Conservation (phyloP, 306 rosid genomes). For the Hippophae tibetana region DNA sequence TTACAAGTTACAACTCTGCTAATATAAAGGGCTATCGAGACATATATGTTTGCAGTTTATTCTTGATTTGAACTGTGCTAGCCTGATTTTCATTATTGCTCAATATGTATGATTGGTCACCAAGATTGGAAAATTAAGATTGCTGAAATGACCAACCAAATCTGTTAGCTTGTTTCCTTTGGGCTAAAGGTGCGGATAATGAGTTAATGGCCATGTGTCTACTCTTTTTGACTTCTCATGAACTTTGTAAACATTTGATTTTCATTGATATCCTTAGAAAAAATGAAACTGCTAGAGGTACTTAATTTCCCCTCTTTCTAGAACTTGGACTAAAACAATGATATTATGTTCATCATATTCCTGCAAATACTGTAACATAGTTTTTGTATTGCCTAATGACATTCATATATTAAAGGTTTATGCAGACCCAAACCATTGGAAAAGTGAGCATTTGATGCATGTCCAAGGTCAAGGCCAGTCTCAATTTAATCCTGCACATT, state of each 20-base stretch:
- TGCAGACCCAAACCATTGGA: constrained; percentile 45
- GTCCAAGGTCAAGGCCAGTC: constrained; percentile 42
- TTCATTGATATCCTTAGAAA: background rate
- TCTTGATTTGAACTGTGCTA: background rate
- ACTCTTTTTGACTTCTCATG: constrained; percentile 12
- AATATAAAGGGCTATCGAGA: constrained; percentile 10
- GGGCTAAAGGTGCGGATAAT: constrained; percentile 2
- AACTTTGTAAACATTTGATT: background rate
- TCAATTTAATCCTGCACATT: constrained; percentile 38
- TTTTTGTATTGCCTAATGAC: constrained; percentile 34
- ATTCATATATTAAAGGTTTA: constrained; percentile 57
- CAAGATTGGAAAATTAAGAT: background rate
- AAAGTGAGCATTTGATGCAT: constrained; percentile 44
- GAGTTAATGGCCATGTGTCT: constrained; percentile 10
- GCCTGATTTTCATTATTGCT: too few relatives aligned
- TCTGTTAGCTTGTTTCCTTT: constrained; percentile 3
- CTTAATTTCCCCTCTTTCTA: too few relatives aligned
- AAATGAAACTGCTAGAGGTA: too few relatives aligned
- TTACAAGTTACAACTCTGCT: constrained; percentile 15
- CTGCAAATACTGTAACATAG: background rate
- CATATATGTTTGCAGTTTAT: constrained; percentile 1
- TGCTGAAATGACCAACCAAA: background rate
- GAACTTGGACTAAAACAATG: background rate
- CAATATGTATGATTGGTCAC: too few relatives aligned
- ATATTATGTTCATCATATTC: background rate